Evolutionary conservation across 805 yeast genomes (phyloP).

Genomic region (Babjeviella inositovora): DNA sequence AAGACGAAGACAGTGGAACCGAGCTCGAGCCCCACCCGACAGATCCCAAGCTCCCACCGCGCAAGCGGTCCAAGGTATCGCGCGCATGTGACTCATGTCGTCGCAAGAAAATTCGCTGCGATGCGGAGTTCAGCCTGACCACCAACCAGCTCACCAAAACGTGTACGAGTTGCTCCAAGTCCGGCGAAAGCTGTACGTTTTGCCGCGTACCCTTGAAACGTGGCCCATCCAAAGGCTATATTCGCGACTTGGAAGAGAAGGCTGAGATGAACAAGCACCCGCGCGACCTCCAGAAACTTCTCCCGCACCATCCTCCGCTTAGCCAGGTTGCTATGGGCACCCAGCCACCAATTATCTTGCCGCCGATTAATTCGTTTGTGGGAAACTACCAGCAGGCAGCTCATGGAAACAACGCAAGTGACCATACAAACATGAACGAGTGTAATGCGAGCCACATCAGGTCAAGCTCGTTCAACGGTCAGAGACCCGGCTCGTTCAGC

Average conservation of each 20-base stretch:
- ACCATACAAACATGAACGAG: background rate
- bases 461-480: conserved; percentile 3
- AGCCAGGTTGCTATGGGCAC: conserved; percentile 3
- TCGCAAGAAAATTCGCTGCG: conserved; percentile 56
- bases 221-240: conserved; percentile 67
- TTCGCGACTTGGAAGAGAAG: conserved; percentile 22
- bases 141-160: conserved; percentile 28
- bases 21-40: conserved; percentile 4
- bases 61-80: conserved; percentile 59
- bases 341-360: conserved; percentile 1
- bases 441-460: conserved; percentile 5
- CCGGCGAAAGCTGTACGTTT: conserved; percentile 47
- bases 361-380: conserved; percentile 1
- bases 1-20: conserved; percentile 18
- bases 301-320: conserved; percentile 1
- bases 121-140: conserved; percentile 32
- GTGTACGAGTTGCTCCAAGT: conserved; percentile 50
- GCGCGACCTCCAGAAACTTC: too few relatives aligned
- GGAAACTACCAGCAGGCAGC: background rate
- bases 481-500: too few relatives aligned
- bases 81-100: conserved; percentile 83
- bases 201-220: conserved; percentile 60
- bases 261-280: conserved; percentile 8
- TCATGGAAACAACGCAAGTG: conserved; percentile 1
- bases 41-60: background rate